Base-by-base conservation (phyloP, 139 green algal species). In the Tetradesmus lagerheimii region DNA sequence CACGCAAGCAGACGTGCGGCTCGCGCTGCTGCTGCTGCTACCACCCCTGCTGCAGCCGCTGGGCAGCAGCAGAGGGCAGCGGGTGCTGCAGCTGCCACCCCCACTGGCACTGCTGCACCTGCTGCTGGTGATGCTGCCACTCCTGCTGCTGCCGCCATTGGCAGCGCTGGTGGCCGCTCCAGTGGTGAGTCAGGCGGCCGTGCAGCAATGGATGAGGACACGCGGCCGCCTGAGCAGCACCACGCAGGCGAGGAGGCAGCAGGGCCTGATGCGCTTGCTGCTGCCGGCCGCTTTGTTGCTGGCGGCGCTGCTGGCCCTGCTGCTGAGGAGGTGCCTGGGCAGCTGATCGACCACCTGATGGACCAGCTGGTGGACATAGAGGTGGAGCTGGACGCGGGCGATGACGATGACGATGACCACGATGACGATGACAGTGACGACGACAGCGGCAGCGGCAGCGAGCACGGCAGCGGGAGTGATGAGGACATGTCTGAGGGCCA, bases 321-420 rank as follows among this genome's bases (percentile, higher is more conserved):
- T 31, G 45, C 38, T 45, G 38, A 34, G 27, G 53, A 77, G 3
- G 27, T 80, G 38, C 38, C 62, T 64, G 87, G 78, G 25, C 74
- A 50, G 25, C 38, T 90, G 37, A 83, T 87, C 27, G 87, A 80
- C 34, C 41, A 78, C n/a, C 16, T 88, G 29, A 75, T 88, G 41
- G 83, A 88, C 14, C 86, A 64, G 53, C 85, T 91, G 41, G 85
- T 91, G 38, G 93, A 92, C 31, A 80, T 92, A 37, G 93, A 95
- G 34, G 83, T 92, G 37, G 90, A 90, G n/a, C 78, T 74, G 64
- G 80, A 77, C 29, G 91, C 91, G 79, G 92, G 91, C 12, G 92
- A 85, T 37, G 62, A 82, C 47, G 88, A 91, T 4, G 80, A 89
- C 25, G 88, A 91, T 25, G 91, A 93, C n/a, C 66, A 89, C 25